Conservation (phyloP, 495 filamentous ascomycete genomes). For the Talaromyces nanjingensis region DNA sequence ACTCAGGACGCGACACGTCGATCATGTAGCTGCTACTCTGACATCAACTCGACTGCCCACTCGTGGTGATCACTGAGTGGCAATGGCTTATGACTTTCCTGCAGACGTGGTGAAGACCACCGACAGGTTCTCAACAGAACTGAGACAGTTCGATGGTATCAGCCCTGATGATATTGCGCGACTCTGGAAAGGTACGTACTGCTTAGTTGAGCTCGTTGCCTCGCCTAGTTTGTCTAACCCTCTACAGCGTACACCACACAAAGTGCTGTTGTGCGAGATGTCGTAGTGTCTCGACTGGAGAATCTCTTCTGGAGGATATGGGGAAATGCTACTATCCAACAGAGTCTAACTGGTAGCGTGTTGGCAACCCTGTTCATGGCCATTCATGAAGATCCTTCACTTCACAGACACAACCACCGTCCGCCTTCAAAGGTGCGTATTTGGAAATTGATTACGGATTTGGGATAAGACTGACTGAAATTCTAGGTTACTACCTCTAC, state of each 20-base stretch:
- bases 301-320: constrained; percentile 51
- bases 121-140: neutral
- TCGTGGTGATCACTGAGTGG: neutral
- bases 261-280: constrained; percentile 27
- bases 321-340: constrained; percentile 25
- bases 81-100: constrained; percentile 1
- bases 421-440: neutral
- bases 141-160: constrained; percentile 16
- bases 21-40: constrained; percentile 5
- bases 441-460: neutral
- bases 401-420: neutral
- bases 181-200: constrained; percentile 41
- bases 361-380: constrained; percentile 33
- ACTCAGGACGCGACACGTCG: neutral
- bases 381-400: constrained; percentile 27
- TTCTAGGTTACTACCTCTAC: neutral
- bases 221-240: neutral
- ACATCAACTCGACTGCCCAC: neutral
- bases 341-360: constrained; percentile 23
- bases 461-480: neutral
- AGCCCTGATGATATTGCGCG: constrained; percentile 30
- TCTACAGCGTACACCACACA: constrained; percentile 37
- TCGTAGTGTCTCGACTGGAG: constrained; percentile 38
- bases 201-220: neutral
- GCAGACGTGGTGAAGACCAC: constrained; percentile 4